Evolutionary conservation across 768 basidiomycete genomes (phyloP).

Genomic region (Lentinula sp.): DNA sequence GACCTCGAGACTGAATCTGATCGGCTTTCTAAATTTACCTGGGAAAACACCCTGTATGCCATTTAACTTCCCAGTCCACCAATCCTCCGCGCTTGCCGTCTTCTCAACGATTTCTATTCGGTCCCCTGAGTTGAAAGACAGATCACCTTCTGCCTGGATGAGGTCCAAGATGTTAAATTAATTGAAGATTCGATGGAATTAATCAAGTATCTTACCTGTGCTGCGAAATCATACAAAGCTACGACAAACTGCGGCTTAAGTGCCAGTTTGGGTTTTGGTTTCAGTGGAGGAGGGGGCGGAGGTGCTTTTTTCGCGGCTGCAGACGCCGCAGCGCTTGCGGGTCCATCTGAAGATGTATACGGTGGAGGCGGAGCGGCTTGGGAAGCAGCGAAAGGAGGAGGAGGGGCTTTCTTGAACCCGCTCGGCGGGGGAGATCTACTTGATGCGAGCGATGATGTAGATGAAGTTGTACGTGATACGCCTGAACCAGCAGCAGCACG

Average conservation of each 20-base stretch:
- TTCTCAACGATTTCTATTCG: conserved; percentile 85
- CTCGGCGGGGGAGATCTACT: conserved; percentile 25
- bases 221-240: conserved; percentile 91
- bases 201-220: conserved; percentile 55
- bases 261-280: conserved; percentile 75
- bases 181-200: background rate
- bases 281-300: conserved; percentile 89
- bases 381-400: conserved; percentile 29
- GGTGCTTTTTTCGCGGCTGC: conserved; percentile 66
- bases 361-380: conserved; percentile 41
- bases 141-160: conserved; percentile 78
- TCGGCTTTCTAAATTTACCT: conserved; percentile 32
- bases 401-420: conserved; percentile 42
- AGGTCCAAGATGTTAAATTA: background rate
- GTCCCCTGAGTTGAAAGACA: conserved; percentile 87
- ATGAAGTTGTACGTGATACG: conserved; percentile 18
- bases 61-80: conserved; percentile 93
- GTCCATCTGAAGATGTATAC: conserved; percentile 25
- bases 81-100: conserved; percentile 81
- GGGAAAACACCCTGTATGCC: conserved; percentile 89
- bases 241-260: conserved; percentile 72
- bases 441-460: conserved; percentile 17
- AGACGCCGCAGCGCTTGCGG: conserved; percentile 14
- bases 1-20: background rate
- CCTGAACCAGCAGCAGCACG: conserved; percentile 25